Percentiles rank a stretch among this genome's conserved stretches.
phyloP scores from a whole-genome alignment of 2,329 filamentous ascomycete genomes.

The Ceratocystis eucalypticola region DNA sequence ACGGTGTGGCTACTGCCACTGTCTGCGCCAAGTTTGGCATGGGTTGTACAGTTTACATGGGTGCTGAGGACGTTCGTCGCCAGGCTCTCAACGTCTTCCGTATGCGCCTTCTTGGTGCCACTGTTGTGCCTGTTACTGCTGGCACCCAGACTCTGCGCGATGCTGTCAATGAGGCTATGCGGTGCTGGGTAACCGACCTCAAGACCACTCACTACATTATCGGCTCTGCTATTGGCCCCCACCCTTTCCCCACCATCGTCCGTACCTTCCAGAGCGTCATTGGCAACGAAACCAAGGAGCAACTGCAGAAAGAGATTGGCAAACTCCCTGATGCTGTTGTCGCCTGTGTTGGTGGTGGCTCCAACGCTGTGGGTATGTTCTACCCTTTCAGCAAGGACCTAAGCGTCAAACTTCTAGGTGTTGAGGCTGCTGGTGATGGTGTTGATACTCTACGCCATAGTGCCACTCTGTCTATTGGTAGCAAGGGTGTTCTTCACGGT shows the following conservation, averaged over 20 bases:
- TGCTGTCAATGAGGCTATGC: slow-evolving; percentile 88
- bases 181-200: slow-evolving; percentile 85
- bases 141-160: slow-evolving; percentile 72
- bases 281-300: slow-evolving; percentile 81
- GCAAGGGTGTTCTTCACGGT: slow-evolving; percentile 87
- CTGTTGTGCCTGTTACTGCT: slow-evolving; percentile 83
- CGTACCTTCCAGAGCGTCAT: slow-evolving; percentile 97
- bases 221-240: slow-evolving; percentile 90
- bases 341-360: slow-evolving; percentile 89
- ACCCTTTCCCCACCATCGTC: slow-evolving; percentile 95
- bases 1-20: slow-evolving; percentile 93
- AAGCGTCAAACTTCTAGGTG: slow-evolving; percentile 75
- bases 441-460: slow-evolving; percentile 74
- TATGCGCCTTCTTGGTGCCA: slow-evolving; percentile 88
- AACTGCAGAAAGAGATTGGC: slow-evolving; percentile 72
- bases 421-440: slow-evolving; percentile 91
- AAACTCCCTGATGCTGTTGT: slow-evolving; percentile 93
- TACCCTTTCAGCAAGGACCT: slow-evolving; percentile 83
- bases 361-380: slow-evolving; percentile 96
- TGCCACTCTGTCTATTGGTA: slow-evolving; percentile 73
- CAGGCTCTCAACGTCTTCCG: slow-evolving; percentile 97
- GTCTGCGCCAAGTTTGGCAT: slow-evolving; percentile 97
- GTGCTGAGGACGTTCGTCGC: slow-evolving; percentile 77
- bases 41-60: slow-evolving; percentile 98
- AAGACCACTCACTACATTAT: slow-evolving; percentile 97